Percentiles rank a stretch among this genome's conserved stretches.
phyloP scores from a whole-genome alignment of 805 yeast genomes.

The Wickerhamiella kazuoi region DNA sequence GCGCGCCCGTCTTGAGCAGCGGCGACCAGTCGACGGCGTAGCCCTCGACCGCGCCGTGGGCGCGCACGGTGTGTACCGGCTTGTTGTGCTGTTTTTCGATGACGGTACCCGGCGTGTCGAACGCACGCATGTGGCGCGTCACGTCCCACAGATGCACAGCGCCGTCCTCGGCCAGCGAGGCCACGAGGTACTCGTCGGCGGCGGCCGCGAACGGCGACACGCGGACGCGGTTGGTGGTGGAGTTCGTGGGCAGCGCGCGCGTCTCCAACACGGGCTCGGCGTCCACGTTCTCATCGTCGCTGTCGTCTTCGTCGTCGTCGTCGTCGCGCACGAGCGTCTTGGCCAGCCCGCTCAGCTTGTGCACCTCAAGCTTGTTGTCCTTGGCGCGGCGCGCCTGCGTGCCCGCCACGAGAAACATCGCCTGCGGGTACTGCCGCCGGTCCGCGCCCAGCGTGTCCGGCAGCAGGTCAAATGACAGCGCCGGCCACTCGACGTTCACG shows the following conservation, averaged over 20 bases:
- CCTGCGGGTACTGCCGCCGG: slow-evolving; percentile 78
- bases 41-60: slow-evolving; percentile 93
- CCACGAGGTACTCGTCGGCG: slow-evolving; percentile 71
- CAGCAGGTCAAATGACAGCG: slow-evolving; percentile 73
- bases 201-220: slow-evolving; percentile 57
- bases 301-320: slow-evolving; percentile 56
- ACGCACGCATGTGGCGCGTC: slow-evolving; percentile 59
- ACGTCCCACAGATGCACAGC: slow-evolving; percentile 76
- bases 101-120: slow-evolving; percentile 72
- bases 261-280: slow-evolving; percentile 73
- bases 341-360: slow-evolving; percentile 64
- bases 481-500: slow-evolving; percentile 92
- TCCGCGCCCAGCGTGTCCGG: slow-evolving; percentile 79
- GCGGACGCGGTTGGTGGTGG: slow-evolving; percentile 79
- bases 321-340: slow-evolving; percentile 80
- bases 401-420: slow-evolving; percentile 72
- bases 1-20: slow-evolving; percentile 53
- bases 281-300: slow-evolving; percentile 56
- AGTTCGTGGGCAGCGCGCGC: slow-evolving; percentile 56
- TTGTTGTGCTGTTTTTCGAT: slow-evolving; percentile 61
- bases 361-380: slow-evolving; percentile 74
- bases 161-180: slow-evolving; percentile 78
- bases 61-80: slow-evolving; percentile 65
- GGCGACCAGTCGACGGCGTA: slow-evolving; percentile 97
- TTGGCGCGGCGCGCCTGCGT: slow-evolving; percentile 79